phyloP scores from a whole-genome alignment of 768 basidiomycete species.

The Neoboletus subvelutipes region DNA sequence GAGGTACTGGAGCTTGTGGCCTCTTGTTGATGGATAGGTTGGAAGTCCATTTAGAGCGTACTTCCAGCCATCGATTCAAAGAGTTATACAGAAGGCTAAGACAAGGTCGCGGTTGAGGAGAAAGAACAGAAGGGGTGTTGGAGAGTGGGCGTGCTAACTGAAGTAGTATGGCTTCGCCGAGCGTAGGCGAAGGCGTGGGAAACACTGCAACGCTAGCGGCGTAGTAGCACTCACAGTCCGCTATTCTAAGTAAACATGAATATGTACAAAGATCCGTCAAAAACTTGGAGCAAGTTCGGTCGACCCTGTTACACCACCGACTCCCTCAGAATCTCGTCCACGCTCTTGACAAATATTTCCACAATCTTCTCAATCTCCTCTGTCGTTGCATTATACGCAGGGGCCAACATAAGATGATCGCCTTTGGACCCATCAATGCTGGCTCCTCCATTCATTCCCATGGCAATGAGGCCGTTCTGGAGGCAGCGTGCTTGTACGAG shows the following conservation, averaged over 20 bases:
- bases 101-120: constrained; percentile 27
- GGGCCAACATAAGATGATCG: constrained; percentile 70
- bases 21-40: constrained; percentile 68
- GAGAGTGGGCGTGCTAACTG: constrained; percentile 23
- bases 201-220: constrained; percentile 16
- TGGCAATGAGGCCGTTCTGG: constrained; percentile 63
- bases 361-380: constrained; percentile 71
- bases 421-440: constrained; percentile 70
- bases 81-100: constrained; percentile 17
- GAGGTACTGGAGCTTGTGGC: constrained; percentile 60
- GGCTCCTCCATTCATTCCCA: constrained; percentile 73
- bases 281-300: background rate
- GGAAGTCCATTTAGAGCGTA: constrained; percentile 91
- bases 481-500: constrained; percentile 69
- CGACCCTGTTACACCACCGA: constrained; percentile 15
- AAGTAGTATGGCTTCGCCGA: constrained; percentile 26
- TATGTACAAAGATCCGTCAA: background rate
- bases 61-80: constrained; percentile 79
- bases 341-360: constrained; percentile 59
- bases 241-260: background rate
- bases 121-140: constrained; percentile 20
- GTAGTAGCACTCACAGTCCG: background rate
- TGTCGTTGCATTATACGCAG: constrained; percentile 75
- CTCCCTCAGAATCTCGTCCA: constrained; percentile 60
- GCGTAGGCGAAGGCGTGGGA: constrained; percentile 33